Conservation (phyloP, 139 green algal genomes). For the Tetraselmis striata region DNA sequence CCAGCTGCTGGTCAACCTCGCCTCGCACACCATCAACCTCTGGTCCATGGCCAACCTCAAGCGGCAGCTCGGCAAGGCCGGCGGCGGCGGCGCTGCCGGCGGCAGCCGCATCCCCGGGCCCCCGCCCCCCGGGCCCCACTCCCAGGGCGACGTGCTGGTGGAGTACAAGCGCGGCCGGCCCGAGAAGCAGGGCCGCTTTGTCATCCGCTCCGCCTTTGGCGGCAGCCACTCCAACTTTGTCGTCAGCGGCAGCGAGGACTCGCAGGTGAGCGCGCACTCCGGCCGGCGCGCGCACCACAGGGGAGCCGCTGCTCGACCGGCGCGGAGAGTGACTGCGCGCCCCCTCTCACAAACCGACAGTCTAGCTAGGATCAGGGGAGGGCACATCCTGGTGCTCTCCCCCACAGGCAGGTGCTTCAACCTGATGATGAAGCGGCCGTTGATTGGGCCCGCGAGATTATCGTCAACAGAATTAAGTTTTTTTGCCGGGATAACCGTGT, state of each 20-base stretch:
- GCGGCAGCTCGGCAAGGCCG: background rate
- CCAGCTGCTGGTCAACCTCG: slow-evolving; percentile 50
- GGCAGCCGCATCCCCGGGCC: slow-evolving; percentile 4
- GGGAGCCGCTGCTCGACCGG: no score
- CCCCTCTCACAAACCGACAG: no score
- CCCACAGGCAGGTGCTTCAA: no score
- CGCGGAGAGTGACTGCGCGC: no score
- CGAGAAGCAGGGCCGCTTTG: slow-evolving; percentile 55
- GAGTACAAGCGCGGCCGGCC: slow-evolving; percentile 29
- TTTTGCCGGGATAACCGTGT: no score
- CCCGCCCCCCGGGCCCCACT: background rate
- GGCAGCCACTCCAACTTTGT: slow-evolving; percentile 68
- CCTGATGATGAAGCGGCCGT: no score
- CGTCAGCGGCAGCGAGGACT: slow-evolving; percentile 70
- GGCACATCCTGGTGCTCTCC: no score
- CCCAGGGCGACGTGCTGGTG: background rate
- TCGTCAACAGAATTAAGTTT: no score
- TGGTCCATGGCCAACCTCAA: slow-evolving; percentile 24
- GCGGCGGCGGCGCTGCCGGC: background rate
- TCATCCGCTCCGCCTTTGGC: slow-evolving; percentile 82
- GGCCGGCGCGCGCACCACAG: no score
- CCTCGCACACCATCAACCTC: slow-evolving; percentile 40
- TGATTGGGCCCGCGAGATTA: no score
- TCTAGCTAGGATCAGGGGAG: no score
- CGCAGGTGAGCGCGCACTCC: slow-evolving; percentile 37